Evolutionary conservation across 352 stramenopile genomes (phyloP).

Genomic region (Phytophthora meadii): DNA sequence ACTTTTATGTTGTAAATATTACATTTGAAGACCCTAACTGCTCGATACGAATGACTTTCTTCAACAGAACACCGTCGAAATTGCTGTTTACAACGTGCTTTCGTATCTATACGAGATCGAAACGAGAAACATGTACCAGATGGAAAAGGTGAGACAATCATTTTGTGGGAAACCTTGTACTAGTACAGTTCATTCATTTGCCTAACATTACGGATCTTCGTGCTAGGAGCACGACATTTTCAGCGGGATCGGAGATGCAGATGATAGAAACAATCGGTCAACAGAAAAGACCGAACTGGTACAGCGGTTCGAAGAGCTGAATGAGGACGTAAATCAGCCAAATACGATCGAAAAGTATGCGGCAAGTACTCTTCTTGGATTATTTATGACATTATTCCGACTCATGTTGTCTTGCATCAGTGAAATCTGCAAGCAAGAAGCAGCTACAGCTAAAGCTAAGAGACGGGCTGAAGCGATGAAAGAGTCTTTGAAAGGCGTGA

Average conservation of each 20-base stretch:
- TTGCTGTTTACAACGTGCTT: conserved; percentile 93
- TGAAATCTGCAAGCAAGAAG: conserved; percentile 33
- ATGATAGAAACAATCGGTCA: conserved; percentile 17
- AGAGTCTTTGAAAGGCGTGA: conserved; percentile 65
- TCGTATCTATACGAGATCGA: conserved; percentile 93
- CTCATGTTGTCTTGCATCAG: conserved; percentile 12
- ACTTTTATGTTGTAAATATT: not conserved
- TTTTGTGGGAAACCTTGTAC: not conserved
- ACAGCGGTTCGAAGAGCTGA: conserved; percentile 40
- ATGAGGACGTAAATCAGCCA: conserved; percentile 29
- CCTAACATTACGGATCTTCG: not conserved
- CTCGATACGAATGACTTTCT: not conserved
- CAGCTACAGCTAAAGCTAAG: conserved; percentile 42
- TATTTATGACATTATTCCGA: not conserved
- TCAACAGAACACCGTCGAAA: conserved; percentile 88
- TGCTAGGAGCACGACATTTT: conserved; percentile 81
- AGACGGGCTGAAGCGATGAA: conserved; percentile 49
- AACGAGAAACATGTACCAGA: conserved; percentile 84
- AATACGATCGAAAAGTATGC: conserved; percentile 23
- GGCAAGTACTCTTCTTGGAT: not conserved
- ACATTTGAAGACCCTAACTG: too few relatives aligned
- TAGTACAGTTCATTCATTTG: too few relatives aligned
- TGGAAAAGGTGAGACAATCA: conserved; percentile 73
- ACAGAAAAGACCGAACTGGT: conserved; percentile 4
- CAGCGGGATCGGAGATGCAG: conserved; percentile 80